Evolutionary conservation across 495 filamentous ascomycete genomes (phyloP), one percentile per base, ranked within the genome.

Genomic region (Arthonia radiata): DNA sequence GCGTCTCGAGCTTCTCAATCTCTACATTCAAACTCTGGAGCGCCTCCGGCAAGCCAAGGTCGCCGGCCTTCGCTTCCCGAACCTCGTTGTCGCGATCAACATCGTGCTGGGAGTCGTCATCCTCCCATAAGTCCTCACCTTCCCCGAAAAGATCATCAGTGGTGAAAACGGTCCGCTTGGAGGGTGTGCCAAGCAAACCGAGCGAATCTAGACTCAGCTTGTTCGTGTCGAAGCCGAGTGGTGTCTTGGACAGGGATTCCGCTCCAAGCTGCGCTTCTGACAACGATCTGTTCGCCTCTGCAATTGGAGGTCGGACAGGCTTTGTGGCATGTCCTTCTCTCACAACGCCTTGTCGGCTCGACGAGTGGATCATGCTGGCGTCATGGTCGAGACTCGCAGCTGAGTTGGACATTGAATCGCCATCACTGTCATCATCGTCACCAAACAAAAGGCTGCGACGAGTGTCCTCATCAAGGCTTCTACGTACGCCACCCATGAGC

Each of bases 111-210:
- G 79, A 74, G 18, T 70, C 65, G 41, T 91, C 81, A 37, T 91
- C 82, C 27, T 81, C 72, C 10, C 76, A 55, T 35, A 77, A 81
- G 33, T 71, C 78, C 36, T 81, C 67, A 41, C 90, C 81, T 30
- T 94, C 86, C 8, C 67, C 70, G 41, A 92, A 94, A 13, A 99
- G 64, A 39, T 93, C 82, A 36, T 92, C 73, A 35, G 92, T 76
- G 2, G 68, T 61, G 48, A 99, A 93, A 3, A 92, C 86, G 5
- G 82, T 79, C 29, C 72, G 74, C 3, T 77, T 67, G 8, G 67
- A 69, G 13, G 71, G 73, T 10, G 69, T 62, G 29, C 70, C 80
- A 2, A 99, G 71, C 9, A 99, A 61, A 2, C 89, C 89, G 1
- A 97, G 49, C 3, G 83, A 93, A 9, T 86, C 71, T 34, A 97